These are phyloP conservation scores for Aspergillus sp. DNA, from an alignment of 2,329 filamentous ascomycete genomes.

Conservation along the genomic window DNA sequence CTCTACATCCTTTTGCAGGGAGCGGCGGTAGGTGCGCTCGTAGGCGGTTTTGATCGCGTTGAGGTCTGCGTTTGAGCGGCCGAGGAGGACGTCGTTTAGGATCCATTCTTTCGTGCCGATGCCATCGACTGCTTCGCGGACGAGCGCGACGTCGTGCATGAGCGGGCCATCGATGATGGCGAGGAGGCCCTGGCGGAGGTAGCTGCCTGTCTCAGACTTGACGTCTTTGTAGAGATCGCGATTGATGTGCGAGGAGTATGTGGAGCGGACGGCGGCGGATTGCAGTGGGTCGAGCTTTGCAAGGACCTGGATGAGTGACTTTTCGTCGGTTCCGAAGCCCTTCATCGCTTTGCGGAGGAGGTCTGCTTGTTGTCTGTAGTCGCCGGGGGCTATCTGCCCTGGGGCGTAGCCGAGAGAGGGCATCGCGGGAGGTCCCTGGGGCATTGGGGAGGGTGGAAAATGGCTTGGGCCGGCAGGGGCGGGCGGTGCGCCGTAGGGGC, in stretches of 20 bases:
- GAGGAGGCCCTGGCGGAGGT: constrained; percentile 68
- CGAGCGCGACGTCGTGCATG: constrained; percentile 63
- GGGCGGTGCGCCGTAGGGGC: constrained; percentile 23
- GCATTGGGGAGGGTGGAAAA: constrained; percentile 23
- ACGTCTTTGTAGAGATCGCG: constrained; percentile 70
- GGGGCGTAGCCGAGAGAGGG: constrained; percentile 70
- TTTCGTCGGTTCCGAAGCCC: constrained; percentile 85
- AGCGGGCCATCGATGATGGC: constrained; percentile 74
- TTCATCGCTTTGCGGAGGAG: constrained; percentile 79
- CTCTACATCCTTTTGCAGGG: constrained; percentile 65
- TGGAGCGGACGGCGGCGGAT: constrained; percentile 59
- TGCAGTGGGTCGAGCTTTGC: constrained; percentile 71
- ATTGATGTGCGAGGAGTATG: constrained; percentile 59
- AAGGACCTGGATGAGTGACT: constrained; percentile 62
- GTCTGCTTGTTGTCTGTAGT: constrained; percentile 63
- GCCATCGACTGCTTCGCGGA: constrained; percentile 68
- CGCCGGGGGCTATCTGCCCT: constrained; percentile 59
- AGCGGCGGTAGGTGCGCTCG: constrained; percentile 56
- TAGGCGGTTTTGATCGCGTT: constrained; percentile 78
- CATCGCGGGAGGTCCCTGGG: constrained; percentile 49
- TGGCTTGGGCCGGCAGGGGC: constrained; percentile 4
- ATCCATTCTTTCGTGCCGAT: constrained; percentile 78
- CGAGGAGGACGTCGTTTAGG: constrained; percentile 78
- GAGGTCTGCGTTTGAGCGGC: constrained; percentile 79
- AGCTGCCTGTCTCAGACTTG: constrained; percentile 66